phyloP scores from a whole-genome alignment of 768 basidiomycete species.

The Pleurotus cornucopiae region DNA sequence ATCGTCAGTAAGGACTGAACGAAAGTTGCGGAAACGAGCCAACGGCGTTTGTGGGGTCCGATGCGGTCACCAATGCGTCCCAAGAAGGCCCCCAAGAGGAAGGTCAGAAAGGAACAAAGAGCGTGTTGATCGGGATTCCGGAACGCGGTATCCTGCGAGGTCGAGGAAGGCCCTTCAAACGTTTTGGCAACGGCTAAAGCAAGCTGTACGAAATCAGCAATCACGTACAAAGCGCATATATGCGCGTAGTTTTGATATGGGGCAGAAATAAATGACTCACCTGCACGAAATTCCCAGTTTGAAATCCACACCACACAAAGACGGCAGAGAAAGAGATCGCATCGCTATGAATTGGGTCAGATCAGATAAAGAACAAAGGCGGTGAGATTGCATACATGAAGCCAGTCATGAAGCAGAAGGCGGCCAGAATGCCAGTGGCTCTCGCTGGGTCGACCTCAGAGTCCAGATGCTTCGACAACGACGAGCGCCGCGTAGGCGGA shows the following conservation, averaged over 20 bases:
- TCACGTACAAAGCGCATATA: not conserved
- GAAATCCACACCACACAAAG: slow-evolving; percentile 84
- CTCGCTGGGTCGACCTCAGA: slow-evolving; percentile 48
- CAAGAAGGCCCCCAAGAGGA: slow-evolving; percentile 68
- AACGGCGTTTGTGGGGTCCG: slow-evolving; percentile 68
- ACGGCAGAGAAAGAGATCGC: slow-evolving; percentile 73
- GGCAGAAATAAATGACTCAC: slow-evolving; percentile 26
- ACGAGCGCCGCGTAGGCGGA: slow-evolving; percentile 8
- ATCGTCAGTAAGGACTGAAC: slow-evolving; percentile 76
- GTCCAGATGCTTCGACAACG: slow-evolving; percentile 33
- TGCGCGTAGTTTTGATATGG: slow-evolving; percentile 3
- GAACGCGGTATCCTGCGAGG: slow-evolving; percentile 56
- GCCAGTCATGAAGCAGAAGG: slow-evolving; percentile 78
- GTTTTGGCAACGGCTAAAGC: slow-evolving; percentile 77
- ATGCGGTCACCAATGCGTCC: slow-evolving; percentile 79
- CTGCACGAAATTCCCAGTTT: slow-evolving; percentile 75
- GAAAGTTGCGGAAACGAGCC: slow-evolving; percentile 70
- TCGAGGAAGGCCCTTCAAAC: slow-evolving; percentile 43
- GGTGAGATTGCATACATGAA: slow-evolving; percentile 50
- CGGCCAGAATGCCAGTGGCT: slow-evolving; percentile 50
- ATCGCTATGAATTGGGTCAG: slow-evolving; percentile 37
- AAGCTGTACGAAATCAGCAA: slow-evolving; percentile 39
- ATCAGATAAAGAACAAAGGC: not conserved
- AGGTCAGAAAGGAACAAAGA: slow-evolving; percentile 67
- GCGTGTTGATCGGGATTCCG: slow-evolving; percentile 84